Evolutionary conservation across 2,329 filamentous ascomycete species (phyloP).

Genomic region (Phaeosphaeriaceae sp.): DNA sequence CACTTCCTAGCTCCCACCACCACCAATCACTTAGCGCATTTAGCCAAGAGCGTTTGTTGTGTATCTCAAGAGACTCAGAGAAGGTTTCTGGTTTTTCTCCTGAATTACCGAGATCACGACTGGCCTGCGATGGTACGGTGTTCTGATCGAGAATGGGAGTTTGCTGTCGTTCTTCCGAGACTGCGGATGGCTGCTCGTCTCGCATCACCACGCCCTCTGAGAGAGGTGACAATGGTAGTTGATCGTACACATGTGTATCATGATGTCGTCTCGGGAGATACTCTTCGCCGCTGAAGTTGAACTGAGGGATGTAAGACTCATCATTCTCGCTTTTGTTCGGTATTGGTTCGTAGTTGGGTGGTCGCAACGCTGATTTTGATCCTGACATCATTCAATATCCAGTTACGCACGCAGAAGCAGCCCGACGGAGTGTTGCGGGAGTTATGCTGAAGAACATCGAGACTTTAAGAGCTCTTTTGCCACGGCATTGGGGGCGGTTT

Average conservation of each 20-base stretch:
- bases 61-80: neutral
- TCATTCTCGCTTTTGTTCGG: neutral
- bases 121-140: neutral
- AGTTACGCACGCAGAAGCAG: no score
- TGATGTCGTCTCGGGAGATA: neutral
- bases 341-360: neutral
- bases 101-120: neutral
- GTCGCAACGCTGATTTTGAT: neutral
- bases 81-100: neutral
- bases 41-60: neutral
- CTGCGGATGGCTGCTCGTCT: neutral
- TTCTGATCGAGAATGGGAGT: no score
- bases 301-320: neutral
- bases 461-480: no score
- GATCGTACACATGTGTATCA: neutral
- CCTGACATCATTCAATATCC: neutral
- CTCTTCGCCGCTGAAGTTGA: neutral
- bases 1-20: constrained; percentile 12
- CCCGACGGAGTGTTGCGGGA: no score
- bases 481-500: no score
- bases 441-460: no score
- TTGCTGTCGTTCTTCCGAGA: neutral
- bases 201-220: neutral
- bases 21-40: constrained; percentile 9
- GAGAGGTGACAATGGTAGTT: neutral